A percentile compares a stretch with the other conserved stretches of the same genome.
Evolutionary conservation across 2,329 filamentous ascomycete genomes (phyloP).

Genomic region (Fusarium falciforme): DNA sequence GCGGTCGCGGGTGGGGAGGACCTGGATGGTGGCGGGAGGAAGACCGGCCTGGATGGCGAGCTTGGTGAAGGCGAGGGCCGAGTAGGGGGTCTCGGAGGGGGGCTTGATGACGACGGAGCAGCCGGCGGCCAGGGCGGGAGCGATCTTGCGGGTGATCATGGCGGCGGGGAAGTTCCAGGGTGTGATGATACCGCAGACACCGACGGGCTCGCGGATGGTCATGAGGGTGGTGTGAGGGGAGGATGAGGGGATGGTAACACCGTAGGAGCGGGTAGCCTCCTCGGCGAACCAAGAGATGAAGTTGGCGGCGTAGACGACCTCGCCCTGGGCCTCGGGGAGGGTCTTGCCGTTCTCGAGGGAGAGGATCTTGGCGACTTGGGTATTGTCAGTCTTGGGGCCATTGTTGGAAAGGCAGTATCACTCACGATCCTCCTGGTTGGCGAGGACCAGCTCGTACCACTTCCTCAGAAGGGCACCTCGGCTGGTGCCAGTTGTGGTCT

Average conservation of each 20-base stretch:
- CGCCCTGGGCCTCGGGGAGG: constrained; percentile 62
- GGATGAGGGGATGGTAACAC: constrained; percentile 69
- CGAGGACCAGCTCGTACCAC: constrained; percentile 44
- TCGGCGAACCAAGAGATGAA: constrained; percentile 69
- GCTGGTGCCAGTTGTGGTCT: constrained; percentile 43
- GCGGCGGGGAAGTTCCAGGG: constrained; percentile 48
- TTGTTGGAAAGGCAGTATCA: neutral
- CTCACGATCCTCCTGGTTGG: constrained; percentile 44
- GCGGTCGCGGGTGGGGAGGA: constrained; percentile 44
- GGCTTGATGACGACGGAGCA: constrained; percentile 82
- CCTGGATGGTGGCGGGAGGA: constrained; percentile 55
- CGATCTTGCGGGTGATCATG: constrained; percentile 54
- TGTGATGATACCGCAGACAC: constrained; percentile 59
- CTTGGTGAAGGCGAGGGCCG: constrained; percentile 75
- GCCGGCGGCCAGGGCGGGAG: constrained; percentile 74
- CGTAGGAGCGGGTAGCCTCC: constrained; percentile 64
- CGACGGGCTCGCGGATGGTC: constrained; percentile 68
- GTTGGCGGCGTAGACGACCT: constrained; percentile 65
- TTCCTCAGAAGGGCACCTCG: constrained; percentile 44
- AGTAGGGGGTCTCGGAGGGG: constrained; percentile 79
- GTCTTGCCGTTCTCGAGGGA: constrained; percentile 68
- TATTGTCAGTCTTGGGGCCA: neutral
- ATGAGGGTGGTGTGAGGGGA: constrained; percentile 74
- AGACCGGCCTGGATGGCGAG: constrained; percentile 79
- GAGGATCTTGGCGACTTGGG: constrained; percentile 50